Evolutionary conservation across 495 filamentous ascomycete genomes (phyloP), one percentile per base, ranked within the genome.

Genomic region (Cenococcum geophilum): DNA sequence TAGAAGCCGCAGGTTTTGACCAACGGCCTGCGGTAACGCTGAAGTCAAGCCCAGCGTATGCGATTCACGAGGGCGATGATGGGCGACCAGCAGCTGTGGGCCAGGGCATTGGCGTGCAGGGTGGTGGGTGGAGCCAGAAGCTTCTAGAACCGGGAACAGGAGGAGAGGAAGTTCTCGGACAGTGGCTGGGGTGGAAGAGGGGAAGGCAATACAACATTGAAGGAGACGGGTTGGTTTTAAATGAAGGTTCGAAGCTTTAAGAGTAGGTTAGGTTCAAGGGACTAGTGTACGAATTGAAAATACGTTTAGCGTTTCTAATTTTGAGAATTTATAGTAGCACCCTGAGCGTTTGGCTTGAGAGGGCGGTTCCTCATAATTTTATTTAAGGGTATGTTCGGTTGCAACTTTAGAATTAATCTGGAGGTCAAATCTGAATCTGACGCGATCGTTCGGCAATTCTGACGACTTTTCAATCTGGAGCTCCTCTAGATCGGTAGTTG

Each of bases 131-230:
- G 82, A 70, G 60, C 0, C 82, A 83, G 4, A 73, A 73, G 12
- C 72, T 77, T 1, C 73, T 97, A 54, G 68, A 66, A 5, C 82
- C 89, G 16, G 88, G 89, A 0, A 74, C 81, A 18, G 90, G 87
- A 12, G 89, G 91, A 6, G 82, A 86, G 69, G 83, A 86, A 43
- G 78, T 82, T 4, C 64, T 97, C 61, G 75, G 77, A 53, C 71
- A 81, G 55, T 97, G 92, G 92, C 77, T 87, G 67, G 89, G 89
- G 12, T 93, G 89, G 88, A 79, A 78, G 55, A 79, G 78, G 62
- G 90, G 86, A 0, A 77, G 76, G 52, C 80, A 96, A 18, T 95
- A 86, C 72, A 76, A 78, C 4, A 70, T 87, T n/a, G 72, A 80
- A 57, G 76, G 83, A 43, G 84, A 84, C 14, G 86, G 80, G 4